Percentiles rank a stretch among this genome's conserved stretches.
Conservation (phyloP, 768 basidiomycete species). For the Paxillus involutus region DNA sequence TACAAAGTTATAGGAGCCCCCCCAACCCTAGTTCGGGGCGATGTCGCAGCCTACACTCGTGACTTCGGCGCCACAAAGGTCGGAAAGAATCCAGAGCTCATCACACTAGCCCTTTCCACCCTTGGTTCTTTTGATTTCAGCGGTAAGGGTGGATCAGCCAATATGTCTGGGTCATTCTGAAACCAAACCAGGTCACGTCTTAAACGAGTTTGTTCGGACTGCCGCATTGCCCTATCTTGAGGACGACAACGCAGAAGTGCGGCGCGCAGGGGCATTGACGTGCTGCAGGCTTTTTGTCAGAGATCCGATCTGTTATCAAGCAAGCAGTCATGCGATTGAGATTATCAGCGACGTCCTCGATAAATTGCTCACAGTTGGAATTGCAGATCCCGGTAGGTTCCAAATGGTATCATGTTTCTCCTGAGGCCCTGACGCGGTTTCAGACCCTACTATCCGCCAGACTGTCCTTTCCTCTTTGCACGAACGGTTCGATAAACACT, state of each 20-base stretch:
- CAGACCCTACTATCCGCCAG: slow-evolving; percentile 76
- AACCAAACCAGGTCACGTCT: slow-evolving; percentile 65
- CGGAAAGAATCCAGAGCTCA: slow-evolving; percentile 65
- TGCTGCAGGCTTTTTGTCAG: slow-evolving; percentile 90
- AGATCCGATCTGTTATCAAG: slow-evolving; percentile 95
- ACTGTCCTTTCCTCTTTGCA: slow-evolving; percentile 86
- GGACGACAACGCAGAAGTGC: slow-evolving; percentile 84
- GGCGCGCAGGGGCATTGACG: slow-evolving; percentile 86
- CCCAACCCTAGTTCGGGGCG: slow-evolving; percentile 52
- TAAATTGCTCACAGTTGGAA: slow-evolving; percentile 91
- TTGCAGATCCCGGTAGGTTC: slow-evolving; percentile 86
- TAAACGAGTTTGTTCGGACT: slow-evolving; percentile 94
- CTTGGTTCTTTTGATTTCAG: slow-evolving; percentile 94
- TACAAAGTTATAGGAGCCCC: slow-evolving; percentile 92
- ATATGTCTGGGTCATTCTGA: slow-evolving; percentile 10
- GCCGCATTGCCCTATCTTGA: slow-evolving; percentile 93
- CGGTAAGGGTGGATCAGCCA: slow-evolving; percentile 45
- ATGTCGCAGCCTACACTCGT: slow-evolving; percentile 46
- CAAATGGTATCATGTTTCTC: not conserved
- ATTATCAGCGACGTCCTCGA: slow-evolving; percentile 98
- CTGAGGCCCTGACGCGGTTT: slow-evolving; percentile 7
- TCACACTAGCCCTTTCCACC: slow-evolving; percentile 83
- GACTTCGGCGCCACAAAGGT: slow-evolving; percentile 52
- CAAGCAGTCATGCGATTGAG: slow-evolving; percentile 94
- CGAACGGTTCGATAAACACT: slow-evolving; percentile 93